A percentile compares a stretch with the other conserved stretches of the same genome.
phyloP scores from a whole-genome alignment of 2,329 filamentous ascomycete species.

The Sodiomyces alkalinus region DNA sequence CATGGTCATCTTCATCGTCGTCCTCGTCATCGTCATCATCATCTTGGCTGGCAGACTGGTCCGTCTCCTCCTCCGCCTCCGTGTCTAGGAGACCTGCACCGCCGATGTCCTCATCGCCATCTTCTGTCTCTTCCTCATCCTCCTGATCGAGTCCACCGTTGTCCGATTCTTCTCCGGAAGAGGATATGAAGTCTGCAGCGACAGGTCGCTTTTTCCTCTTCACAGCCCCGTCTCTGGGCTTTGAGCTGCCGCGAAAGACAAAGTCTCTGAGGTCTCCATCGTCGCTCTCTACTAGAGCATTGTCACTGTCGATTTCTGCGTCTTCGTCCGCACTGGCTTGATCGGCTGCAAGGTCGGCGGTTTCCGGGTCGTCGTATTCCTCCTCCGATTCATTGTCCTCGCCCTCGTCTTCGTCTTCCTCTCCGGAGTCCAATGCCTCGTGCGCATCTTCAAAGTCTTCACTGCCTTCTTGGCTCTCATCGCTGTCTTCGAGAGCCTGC shows the following conservation, averaged over 20 bases:
- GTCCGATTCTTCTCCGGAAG: conserved; percentile 22
- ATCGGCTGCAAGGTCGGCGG: conserved; percentile 36
- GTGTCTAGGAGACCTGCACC: conserved; percentile 11
- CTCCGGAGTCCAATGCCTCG: conserved; percentile 17
- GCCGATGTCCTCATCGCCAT: conserved; percentile 18
- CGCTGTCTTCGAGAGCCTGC: conserved; percentile 42
- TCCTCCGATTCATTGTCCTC: conserved; percentile 32
- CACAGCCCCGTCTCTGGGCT: conserved; percentile 22
- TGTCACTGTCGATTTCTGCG: conserved; percentile 45
- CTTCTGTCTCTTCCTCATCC: conserved; percentile 17
- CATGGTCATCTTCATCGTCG: conserved; percentile 19
- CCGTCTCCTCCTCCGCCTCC: conserved; percentile 19
- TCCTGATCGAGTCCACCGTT: conserved; percentile 19
- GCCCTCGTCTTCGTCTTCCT: too few species aligned
- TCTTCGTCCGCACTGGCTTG: conserved; percentile 34
- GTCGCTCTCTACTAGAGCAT: conserved; percentile 71
- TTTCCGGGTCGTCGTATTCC: conserved; percentile 41
- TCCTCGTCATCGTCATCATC: conserved; percentile 19
- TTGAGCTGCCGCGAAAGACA: conserved; percentile 44
- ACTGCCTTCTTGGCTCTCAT: conserved; percentile 32
- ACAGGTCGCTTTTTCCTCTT: conserved; percentile 25
- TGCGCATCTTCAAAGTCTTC: conserved; percentile 26
- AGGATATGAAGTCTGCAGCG: conserved; percentile 43
- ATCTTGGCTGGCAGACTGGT: conserved; percentile 8
- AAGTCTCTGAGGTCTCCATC: conserved; percentile 69